Evolutionary conservation across 1,284 basidiomycete species (phyloP), one percentile per base, ranked within the genome.

Genomic region (Marasmius oreades): DNA sequence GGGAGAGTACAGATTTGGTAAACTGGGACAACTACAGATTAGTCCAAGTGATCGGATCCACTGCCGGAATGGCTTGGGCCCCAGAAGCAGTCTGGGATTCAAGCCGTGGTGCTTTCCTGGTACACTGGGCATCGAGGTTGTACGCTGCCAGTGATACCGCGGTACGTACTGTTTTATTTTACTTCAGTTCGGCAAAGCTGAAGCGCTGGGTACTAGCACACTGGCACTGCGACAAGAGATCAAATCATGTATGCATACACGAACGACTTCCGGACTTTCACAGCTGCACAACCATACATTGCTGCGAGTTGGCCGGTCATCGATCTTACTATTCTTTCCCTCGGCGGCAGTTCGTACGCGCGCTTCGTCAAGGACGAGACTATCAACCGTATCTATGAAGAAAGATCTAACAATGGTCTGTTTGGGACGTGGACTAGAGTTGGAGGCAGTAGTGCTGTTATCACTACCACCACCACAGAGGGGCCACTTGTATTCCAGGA

Each of bases 401-500:
- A 61, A 36, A 31, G 39, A 26, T 58, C 52, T 22, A 47, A 48
- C 16, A 45, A 47, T 14, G 54, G 57, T 37, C 48, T 59, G 12
- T 37, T 39, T n/a, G 59, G 57, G 20, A 53, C 57, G 4, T 61
- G 59, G 59, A 34, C 43, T 14, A 44, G 50, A 33, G 53, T 58
- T 18, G 51, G 46, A 18, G 23, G 53, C 43, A 31, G 28, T 10
- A 31, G 10, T 42, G 39, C 26, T 6, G 53, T 52, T 24, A 44
- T 60, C 46, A 39, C 24, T 28, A 44, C 50, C 36, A 44, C 43
- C 5, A 51, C 59, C 26, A 50, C 52, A 16, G 59, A 61, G 39
- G 59, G 59, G 11, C 59, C 59, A 8, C 51, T 59, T 22, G 51
- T 55, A n/a, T 61, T 61, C 54, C 31, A 51, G 57, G 57, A 61